phyloP scores from a whole-genome alignment of 2,329 filamentous ascomycete genomes.

The Cadophora luteo-olivacea region DNA sequence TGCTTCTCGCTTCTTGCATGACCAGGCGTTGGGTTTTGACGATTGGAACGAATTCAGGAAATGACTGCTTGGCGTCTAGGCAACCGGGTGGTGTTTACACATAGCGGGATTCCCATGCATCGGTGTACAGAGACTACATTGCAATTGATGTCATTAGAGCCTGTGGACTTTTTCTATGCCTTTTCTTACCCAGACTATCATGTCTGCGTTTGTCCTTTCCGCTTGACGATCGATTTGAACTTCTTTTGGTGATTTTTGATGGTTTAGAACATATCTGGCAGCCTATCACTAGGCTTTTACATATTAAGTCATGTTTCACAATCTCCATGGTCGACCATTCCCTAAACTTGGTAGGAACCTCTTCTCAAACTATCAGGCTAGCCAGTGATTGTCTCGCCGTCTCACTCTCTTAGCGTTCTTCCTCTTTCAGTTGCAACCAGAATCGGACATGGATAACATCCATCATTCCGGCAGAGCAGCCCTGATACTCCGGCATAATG shows the following conservation, averaged over 20 bases:
- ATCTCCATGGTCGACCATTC: neutral
- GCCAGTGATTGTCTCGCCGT: too few species aligned
- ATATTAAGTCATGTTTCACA: neutral
- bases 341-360: neutral
- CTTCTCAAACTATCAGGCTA: too few species aligned
- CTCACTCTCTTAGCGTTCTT: too few species aligned
- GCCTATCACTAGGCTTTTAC: conserved; percentile 6
- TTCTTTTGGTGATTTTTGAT: too few species aligned
- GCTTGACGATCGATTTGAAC: neutral
- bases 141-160: conserved; percentile 16
- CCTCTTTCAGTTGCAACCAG: too few species aligned
- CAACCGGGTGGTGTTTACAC: neutral
- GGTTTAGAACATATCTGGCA: neutral
- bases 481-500: too few species aligned
- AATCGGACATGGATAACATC: too few species aligned
- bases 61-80: conserved; percentile 8
- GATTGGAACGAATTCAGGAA: conserved; percentile 14
- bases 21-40: conserved; percentile 11
- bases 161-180: conserved; percentile 5
- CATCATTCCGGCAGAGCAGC: too few species aligned
- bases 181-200: neutral
- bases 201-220: neutral
- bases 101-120: neutral
- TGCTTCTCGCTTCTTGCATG: conserved; percentile 8
- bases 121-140: conserved; percentile 4